Evolutionary conservation across 2,329 filamentous ascomycete species (phyloP).

Genomic region (Phoma sp.): DNA sequence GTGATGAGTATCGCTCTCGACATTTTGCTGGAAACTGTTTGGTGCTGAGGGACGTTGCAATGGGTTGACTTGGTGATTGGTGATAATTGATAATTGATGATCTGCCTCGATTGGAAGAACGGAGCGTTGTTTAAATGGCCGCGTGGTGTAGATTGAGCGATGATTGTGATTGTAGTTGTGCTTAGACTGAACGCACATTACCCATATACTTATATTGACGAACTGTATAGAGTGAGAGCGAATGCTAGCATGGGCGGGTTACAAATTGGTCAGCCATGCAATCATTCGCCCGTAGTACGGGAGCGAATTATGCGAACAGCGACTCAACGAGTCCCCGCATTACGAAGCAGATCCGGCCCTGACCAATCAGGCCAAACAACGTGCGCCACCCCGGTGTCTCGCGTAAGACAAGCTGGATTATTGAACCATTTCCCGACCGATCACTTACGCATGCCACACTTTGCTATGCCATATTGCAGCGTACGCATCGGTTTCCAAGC

Average conservation of each 20-base stretch:
- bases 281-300: neutral
- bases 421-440: no score
- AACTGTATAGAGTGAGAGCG: neutral
- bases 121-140: neutral
- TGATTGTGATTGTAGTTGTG: neutral
- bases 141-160: neutral
- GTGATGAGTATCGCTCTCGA: slow-evolving; percentile 45
- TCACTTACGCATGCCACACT: no score
- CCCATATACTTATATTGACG: neutral
- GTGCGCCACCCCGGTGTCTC: no score
- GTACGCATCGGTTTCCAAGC: no score
- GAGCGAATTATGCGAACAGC: neutral
- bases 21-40: neutral
- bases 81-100: neutral
- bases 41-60: neutral
- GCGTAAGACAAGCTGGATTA: no score
- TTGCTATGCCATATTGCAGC: no score
- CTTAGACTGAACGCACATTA: neutral
- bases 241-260: neutral
- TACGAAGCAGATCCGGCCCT: neutral
- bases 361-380: neutral
- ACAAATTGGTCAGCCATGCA: neutral
- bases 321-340: slow-evolving; percentile 10
- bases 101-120: neutral
- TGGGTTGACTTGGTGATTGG: neutral